Evolutionary conservation across 208 protist species (phyloP).

Genomic region (Naegleria gruberi): DNA sequence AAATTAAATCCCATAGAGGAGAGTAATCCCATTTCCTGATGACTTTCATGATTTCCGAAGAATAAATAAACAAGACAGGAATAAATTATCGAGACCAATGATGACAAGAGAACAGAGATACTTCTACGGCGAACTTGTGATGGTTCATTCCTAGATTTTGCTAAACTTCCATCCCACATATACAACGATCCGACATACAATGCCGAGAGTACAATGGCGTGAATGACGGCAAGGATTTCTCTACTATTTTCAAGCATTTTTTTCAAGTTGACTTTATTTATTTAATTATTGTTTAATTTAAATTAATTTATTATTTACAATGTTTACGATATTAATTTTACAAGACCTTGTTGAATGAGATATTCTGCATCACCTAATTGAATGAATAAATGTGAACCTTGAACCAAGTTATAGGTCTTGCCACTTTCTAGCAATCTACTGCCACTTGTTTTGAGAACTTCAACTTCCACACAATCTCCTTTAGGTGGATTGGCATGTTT

Average conservation of each 20-base stretch:
- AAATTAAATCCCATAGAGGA: neutral
- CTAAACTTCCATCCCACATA: neutral
- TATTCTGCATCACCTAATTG: neutral
- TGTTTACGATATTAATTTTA: neutral
- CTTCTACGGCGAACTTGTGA: neutral
- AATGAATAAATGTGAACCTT: neutral
- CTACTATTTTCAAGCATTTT: too few relatives aligned
- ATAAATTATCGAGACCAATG: neutral
- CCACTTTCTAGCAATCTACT: neutral
- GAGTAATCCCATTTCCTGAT: neutral
- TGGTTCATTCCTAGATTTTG: neutral
- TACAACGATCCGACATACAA: neutral
- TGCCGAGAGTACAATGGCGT: neutral
- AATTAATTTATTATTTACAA: too few relatives aligned
- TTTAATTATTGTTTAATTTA: too few relatives aligned
- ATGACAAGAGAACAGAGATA: neutral
- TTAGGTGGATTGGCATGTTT: neutral
- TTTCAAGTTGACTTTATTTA: too few relatives aligned
- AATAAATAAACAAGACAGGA: neutral
- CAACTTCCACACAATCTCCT: neutral
- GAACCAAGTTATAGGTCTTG: neutral
- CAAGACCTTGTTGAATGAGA: neutral
- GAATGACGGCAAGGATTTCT: neutral
- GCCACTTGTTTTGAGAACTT: neutral
- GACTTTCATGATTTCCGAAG: neutral